Evolutionary conservation across 352 stramenopile species (phyloP), one percentile per base, ranked within the genome.

Genomic region (Phytophthora rubi): DNA sequence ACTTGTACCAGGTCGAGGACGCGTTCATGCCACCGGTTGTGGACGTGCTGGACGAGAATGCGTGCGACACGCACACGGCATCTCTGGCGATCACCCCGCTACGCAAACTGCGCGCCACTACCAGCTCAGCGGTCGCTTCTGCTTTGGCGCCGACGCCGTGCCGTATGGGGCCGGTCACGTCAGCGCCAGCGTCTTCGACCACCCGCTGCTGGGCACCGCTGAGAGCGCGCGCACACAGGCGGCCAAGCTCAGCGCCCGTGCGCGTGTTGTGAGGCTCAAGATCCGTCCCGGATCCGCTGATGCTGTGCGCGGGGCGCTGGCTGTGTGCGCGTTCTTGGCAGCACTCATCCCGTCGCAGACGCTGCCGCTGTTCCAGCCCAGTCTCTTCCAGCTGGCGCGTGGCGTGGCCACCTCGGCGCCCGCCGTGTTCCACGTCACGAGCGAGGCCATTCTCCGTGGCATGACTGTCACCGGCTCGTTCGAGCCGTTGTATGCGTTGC

Each of bases 321-420:
- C 82, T 0, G 81, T 83, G 1, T 82, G 86, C 52, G 73, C 80
- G 21, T 79, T 61, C 3, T 80, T 79, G 8, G 47, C 86, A 1
- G 85, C 75, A 30, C 71, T 94, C 44, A 72, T 90, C 47, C 82
- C 86, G 28, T 91, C 85, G 71, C 86, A 94, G 73, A 85, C 80
- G 71, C 77, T 94, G 70, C 84, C 85, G 48, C 70, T 92, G 48
- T 92, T 94, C 76, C 63, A 91, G 53, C 85, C 86, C 42, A 90
- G 80, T 53, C 74, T 94, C 16, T 26, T 26, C 23, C 23, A 26
- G 23, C 23, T 26, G 23, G 23, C 23, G 16, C 73, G 85, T 71
- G 76, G 65, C 51, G 33, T 67, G 4, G 18, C 75, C 39, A 63
- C 65, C 8, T 61, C 68, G 6, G 62, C 62, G 2, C 59, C 72